phyloP scores from a whole-genome alignment of 2,329 filamentous ascomycete genomes.

The Zarea fungicola region DNA sequence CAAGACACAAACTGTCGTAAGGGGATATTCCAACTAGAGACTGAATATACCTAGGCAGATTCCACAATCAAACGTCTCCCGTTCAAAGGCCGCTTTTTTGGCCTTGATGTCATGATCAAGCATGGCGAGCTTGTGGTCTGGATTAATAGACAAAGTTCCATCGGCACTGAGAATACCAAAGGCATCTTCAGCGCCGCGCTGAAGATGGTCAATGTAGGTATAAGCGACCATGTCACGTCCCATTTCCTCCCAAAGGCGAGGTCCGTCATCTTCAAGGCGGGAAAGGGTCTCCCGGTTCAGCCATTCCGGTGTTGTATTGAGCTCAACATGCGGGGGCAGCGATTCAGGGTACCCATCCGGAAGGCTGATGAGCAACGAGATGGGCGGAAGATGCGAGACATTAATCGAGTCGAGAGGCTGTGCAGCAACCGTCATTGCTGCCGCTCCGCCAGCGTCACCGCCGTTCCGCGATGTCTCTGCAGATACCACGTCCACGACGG shows the following conservation, averaged over 20 bases:
- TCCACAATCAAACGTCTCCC: conserved; percentile 80
- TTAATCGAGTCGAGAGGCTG: conserved; percentile 40
- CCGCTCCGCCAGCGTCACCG: neutral
- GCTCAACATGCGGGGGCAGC: conserved; percentile 42
- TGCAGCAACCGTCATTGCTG: conserved; percentile 16
- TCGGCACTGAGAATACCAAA: conserved; percentile 51
- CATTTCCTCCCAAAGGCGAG: conserved; percentile 56
- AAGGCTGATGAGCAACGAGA: conserved; percentile 49
- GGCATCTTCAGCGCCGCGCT: conserved; percentile 52
- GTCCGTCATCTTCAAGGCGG: conserved; percentile 45
- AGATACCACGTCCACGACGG: conserved; percentile 15
- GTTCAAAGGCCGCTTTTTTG: conserved; percentile 70
- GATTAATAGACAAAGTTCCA: conserved; percentile 46
- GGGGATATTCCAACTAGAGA: neutral
- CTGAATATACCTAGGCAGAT: conserved; percentile 63
- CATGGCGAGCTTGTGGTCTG: conserved; percentile 62
- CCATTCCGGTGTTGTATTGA: conserved; percentile 55
- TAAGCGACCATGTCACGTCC: conserved; percentile 56
- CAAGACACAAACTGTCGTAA: neutral
- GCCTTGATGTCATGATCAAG: conserved; percentile 74
- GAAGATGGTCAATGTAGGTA: conserved; percentile 58
- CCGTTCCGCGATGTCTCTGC: conserved; percentile 5
- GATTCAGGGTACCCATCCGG: conserved; percentile 54
- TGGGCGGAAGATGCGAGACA: conserved; percentile 52
- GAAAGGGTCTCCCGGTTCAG: conserved; percentile 43